These are phyloP conservation scores for Cantharellus anzutake DNA, from an alignment of 768 basidiomycete species.

Conservation along the genomic window DNA sequence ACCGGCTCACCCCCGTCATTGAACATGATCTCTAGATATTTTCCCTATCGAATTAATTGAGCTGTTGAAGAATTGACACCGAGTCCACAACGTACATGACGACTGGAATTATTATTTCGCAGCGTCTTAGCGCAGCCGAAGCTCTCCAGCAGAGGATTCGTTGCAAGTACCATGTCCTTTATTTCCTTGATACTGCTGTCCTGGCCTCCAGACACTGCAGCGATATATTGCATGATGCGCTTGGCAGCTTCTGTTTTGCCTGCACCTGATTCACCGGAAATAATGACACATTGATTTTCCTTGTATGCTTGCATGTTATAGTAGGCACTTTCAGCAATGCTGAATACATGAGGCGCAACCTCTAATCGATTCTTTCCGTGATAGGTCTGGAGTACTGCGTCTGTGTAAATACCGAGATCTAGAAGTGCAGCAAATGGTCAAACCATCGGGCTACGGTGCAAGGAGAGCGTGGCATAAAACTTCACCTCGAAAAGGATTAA, in stretches of 20 bases:
- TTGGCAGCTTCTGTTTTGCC: slow-evolving; percentile 99
- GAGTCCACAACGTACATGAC: slow-evolving; percentile 53
- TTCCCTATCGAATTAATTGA: slow-evolving; percentile 41
- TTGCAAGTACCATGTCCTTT: slow-evolving; percentile 98
- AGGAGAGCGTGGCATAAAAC: background rate
- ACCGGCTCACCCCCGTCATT: slow-evolving; percentile 82
- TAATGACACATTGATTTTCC: slow-evolving; percentile 99
- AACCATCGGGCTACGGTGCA: background rate
- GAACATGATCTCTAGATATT: slow-evolving; percentile 99
- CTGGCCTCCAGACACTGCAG: slow-evolving; percentile 78
- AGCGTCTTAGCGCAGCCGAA: slow-evolving; percentile 99
- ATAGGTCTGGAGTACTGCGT: slow-evolving; percentile 67
- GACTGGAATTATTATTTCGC: slow-evolving; percentile 95
- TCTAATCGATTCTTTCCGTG: slow-evolving; percentile 95
- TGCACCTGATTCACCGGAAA: slow-evolving; percentile 96
- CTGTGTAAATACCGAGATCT: slow-evolving; percentile 98
- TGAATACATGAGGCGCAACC: slow-evolving; percentile 94
- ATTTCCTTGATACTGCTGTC: slow-evolving; percentile 91
- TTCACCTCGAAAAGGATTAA: slow-evolving; percentile 89
- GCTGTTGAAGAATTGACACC: background rate
- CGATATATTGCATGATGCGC: slow-evolving; percentile 99
- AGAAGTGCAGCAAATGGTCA: slow-evolving; percentile 1
- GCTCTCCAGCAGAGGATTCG: slow-evolving; percentile 91
- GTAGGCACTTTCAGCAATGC: slow-evolving; percentile 91
- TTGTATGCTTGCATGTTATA: slow-evolving; percentile 99